phyloP scores from a whole-genome alignment of 805 yeast species.

The Yamadazyma sp. region DNA sequence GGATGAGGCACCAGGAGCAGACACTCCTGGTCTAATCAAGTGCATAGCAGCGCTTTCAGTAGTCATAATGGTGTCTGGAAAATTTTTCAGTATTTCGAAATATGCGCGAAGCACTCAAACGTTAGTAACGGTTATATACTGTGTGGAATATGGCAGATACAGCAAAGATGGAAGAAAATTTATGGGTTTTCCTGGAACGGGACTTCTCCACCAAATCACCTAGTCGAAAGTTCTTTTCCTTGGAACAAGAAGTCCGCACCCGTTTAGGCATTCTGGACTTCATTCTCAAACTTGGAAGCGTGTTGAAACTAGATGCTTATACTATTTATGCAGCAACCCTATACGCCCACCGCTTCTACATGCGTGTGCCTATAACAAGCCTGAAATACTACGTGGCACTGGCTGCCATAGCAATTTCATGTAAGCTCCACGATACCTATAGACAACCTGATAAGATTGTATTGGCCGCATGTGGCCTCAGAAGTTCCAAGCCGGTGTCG shows the following conservation, averaged over 20 bases:
- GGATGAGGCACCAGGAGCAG: constrained; percentile 46
- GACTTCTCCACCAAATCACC: constrained; percentile 32
- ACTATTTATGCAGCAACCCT: constrained; percentile 45
- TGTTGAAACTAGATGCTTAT: constrained; percentile 38
- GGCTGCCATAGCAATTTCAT: constrained; percentile 44
- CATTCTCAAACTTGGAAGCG: constrained; percentile 35
- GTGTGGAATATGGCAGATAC: constrained; percentile 1
- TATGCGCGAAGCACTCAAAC: neutral
- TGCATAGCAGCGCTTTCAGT: constrained; percentile 40
- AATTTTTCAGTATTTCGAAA: constrained; percentile 4
- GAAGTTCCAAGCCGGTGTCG: constrained; percentile 34
- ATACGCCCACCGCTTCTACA: constrained; percentile 38
- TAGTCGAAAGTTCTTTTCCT: constrained; percentile 27
- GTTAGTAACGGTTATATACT: neutral
- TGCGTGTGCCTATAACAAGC: constrained; percentile 42
- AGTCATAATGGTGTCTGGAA: constrained; percentile 4
- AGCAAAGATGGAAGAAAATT: constrained; percentile 15
- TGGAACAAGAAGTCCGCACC: constrained; percentile 37
- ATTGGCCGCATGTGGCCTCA: constrained; percentile 33
- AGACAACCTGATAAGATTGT: constrained; percentile 46
- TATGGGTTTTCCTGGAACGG: constrained; percentile 41
- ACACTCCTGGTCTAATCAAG: constrained; percentile 50
- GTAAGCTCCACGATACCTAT: constrained; percentile 43
- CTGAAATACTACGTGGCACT: constrained; percentile 46
- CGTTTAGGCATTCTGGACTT: constrained; percentile 41